A percentile compares a stretch with the other conserved stretches of the same genome.
Evolutionary conservation across 2,329 filamentous ascomycete genomes (phyloP).

Genomic region (Nemania abortiva): DNA sequence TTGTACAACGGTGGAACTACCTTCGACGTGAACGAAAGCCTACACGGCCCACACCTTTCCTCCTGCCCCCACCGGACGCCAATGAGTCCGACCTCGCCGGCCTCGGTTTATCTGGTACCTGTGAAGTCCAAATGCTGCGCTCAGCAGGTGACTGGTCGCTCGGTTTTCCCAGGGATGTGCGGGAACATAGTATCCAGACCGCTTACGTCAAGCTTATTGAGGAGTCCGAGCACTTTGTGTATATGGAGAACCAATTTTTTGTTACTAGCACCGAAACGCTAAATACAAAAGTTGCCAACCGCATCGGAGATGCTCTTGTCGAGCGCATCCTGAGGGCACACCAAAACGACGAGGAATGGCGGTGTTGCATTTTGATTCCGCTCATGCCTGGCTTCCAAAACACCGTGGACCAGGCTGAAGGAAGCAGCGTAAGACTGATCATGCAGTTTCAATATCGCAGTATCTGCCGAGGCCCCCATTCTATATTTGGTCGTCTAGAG

Average conservation of each 20-base stretch:
- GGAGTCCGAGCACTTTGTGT: slow-evolving; percentile 95
- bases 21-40: slow-evolving; percentile 92
- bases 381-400: slow-evolving; percentile 99
- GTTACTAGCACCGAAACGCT: slow-evolving; percentile 92
- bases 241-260: slow-evolving; percentile 99
- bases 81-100: slow-evolving; percentile 86
- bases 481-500: slow-evolving; percentile 88
- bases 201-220: slow-evolving; percentile 96
- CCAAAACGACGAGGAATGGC: slow-evolving; percentile 88
- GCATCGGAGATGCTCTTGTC: slow-evolving; percentile 93
- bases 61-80: slow-evolving; percentile 93
- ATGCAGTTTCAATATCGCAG: slow-evolving; percentile 97
- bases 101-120: slow-evolving; percentile 90
- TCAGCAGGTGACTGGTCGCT: slow-evolving; percentile 93
- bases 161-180: slow-evolving; percentile 77
- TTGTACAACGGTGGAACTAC: slow-evolving; percentile 98
- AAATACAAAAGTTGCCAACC: slow-evolving; percentile 88
- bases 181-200: slow-evolving; percentile 94
- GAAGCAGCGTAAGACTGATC: slow-evolving; percentile 92
- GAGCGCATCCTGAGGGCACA: slow-evolving; percentile 89
- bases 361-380: slow-evolving; percentile 88
- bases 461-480: slow-evolving; percentile 91
- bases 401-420: slow-evolving; percentile 92
- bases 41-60: slow-evolving; percentile 90
- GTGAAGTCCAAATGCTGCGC: slow-evolving; percentile 94